Percentiles rank a stretch among this genome's conserved stretches.
Evolutionary conservation across 2,329 filamentous ascomycete species (phyloP).

Genomic region (Phyllosticta citrichinensis): DNA sequence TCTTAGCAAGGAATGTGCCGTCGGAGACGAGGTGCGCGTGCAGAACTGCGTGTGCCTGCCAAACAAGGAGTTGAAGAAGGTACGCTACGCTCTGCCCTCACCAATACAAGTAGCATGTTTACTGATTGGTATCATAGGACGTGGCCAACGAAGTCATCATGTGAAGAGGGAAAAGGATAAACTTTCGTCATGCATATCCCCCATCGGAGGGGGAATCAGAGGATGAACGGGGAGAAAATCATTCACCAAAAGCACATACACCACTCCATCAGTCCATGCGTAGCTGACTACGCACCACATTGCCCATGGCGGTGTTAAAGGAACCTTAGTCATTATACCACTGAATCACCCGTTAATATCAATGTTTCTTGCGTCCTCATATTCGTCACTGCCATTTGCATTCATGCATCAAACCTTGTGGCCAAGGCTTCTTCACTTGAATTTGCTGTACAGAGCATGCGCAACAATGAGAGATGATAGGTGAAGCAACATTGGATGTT

Average conservation of each 20-base stretch:
- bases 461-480: too few relatives aligned
- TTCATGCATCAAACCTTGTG: too few relatives aligned
- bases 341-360: not conserved
- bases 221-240: not conserved
- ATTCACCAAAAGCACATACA: not conserved
- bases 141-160: constrained; percentile 84
- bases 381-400: not conserved
- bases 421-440: too few relatives aligned
- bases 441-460: too few relatives aligned
- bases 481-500: too few relatives aligned
- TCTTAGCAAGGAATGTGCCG: constrained; percentile 87
- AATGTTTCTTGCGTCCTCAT: not conserved
- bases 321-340: not conserved
- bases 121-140: constrained; percentile 46
- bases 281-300: not conserved
- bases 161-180: constrained; percentile 41
- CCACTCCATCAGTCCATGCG: not conserved
- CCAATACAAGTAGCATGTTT: constrained; percentile 1
- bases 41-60: constrained; percentile 98
- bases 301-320: not conserved
- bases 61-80: constrained; percentile 95
- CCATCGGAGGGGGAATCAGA: not conserved
- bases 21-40: constrained; percentile 87
- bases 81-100: constrained; percentile 37
- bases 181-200: not conserved